These are phyloP conservation scores for Collybiopsis luxurians DNA, from an alignment of 768 basidiomycete genomes.

Conservation along the genomic window DNA sequence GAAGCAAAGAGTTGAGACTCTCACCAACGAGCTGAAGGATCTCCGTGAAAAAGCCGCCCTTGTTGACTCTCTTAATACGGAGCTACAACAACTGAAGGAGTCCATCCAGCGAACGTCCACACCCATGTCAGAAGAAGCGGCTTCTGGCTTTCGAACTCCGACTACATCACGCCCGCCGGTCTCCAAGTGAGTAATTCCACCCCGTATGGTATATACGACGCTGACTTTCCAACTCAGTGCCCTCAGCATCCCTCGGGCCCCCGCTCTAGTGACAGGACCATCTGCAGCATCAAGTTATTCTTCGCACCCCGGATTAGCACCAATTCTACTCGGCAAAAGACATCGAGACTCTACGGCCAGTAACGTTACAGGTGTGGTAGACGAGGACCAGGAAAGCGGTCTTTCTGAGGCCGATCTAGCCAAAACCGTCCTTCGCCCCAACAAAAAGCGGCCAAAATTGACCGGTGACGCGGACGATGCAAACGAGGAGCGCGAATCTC, in stretches of 20 bases:
- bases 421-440: slow-evolving; percentile 38
- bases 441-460: slow-evolving; percentile 49
- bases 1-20: slow-evolving; percentile 33
- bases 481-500: slow-evolving; percentile 7
- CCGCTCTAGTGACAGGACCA: not conserved
- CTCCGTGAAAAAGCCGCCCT: slow-evolving; percentile 23
- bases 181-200: not conserved
- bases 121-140: not conserved
- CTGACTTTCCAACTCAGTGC: not conserved
- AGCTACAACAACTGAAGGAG: slow-evolving; percentile 21
- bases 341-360: slow-evolving; percentile 50
- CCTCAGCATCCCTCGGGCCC: not conserved
- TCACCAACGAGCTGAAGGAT: slow-evolving; percentile 28
- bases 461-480: slow-evolving; percentile 13
- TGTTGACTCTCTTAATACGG: slow-evolving; percentile 14
- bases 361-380: slow-evolving; percentile 37
- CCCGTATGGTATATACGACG: not conserved
- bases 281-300: slow-evolving; percentile 5
- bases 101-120: not conserved
- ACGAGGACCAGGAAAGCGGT: slow-evolving; percentile 38
- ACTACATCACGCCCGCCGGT: not conserved
- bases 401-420: slow-evolving; percentile 34
- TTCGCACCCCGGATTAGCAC: slow-evolving; percentile 38
- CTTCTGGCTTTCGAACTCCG: slow-evolving; percentile 3
- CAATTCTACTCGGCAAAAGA: slow-evolving; percentile 63